Base-by-base conservation (phyloP, 768 basidiomycete genomes). In the Phanerodontia chrysosporium region DNA sequence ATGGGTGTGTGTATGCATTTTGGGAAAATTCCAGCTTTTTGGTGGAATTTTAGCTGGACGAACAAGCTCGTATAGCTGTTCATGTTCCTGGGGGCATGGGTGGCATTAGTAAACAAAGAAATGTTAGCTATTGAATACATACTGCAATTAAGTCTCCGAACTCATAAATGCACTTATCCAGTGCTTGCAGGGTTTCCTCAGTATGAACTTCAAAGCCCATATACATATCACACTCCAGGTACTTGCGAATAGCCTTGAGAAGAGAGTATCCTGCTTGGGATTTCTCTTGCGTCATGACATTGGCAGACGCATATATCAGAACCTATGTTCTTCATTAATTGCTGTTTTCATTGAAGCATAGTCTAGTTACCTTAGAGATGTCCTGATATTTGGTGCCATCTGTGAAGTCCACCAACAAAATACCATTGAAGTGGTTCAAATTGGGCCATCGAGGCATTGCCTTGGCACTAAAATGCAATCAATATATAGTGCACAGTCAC, bases 1-100 rank as follows among this genome's bases (percentile, higher is more conserved):
- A 58, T 65, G 64, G 14, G 36, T n/a, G 29, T 57, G 52, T 2
- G 27, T 58, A 29, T 65, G 64, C 1, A 32, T 18, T 32, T 65
- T 65, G 0, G 58, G 59, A 49, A 61, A 57, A 22, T 63, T 54
- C 62, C 59, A 65, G 21, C 58, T 45, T 29, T 65, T 65, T 0
- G 28, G 28, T 45, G 27, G 18, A 35, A 35, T 25, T 24, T 44
- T 55, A 42, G 28, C 14, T 6, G 51, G n/a, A n/a, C 28, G 13
- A 27, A 52, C 45, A 61, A 12, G n/a, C 16, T 24, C 35, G 22
- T 36, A 58, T 42, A 24, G 28, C 39, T 21, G 7, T 21, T 42
- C 13, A 22, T 32, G 51, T 8, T 25, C 29, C 36, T 51, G 16
- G n/a, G 29, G 12, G 48, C 9, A 12, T n/a, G n/a, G n/a, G n/a